A percentile compares a stretch with the other conserved stretches of the same genome.
Conservation (phyloP, 192 early-diverging fungal species). For the Coemansia sp. region DNA sequence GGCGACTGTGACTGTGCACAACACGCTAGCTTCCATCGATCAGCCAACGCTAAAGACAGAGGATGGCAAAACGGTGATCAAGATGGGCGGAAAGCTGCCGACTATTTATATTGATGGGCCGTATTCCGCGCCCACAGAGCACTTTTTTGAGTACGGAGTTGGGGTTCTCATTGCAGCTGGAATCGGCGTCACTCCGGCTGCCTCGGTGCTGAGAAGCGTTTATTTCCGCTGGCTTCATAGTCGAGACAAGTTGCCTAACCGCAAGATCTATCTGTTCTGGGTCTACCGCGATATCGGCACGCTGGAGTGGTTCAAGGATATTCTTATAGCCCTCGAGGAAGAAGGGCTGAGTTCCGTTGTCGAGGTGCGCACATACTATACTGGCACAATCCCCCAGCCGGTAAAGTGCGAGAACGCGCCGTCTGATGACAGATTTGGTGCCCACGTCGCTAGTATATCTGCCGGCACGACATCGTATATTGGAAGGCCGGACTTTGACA, state of each 20-base stretch:
- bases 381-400: conserved; percentile 60
- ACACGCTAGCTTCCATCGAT: background rate
- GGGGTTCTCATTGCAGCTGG: conserved; percentile 76
- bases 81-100: conserved; percentile 49
- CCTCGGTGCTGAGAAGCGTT: conserved; percentile 72
- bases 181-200: conserved; percentile 81
- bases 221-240: conserved; percentile 68
- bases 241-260: conserved; percentile 57
- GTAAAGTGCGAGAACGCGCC: conserved; percentile 47
- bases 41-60: conserved; percentile 6
- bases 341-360: conserved; percentile 65
- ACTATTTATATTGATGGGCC: conserved; percentile 72
- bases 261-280: conserved; percentile 83
- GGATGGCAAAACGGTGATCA: conserved; percentile 13
- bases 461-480: conserved; percentile 69
- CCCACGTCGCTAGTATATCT: conserved; percentile 64
- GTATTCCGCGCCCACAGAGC: conserved; percentile 70
- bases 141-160: conserved; percentile 75
- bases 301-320: conserved; percentile 83
- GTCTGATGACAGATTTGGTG: conserved; percentile 56
- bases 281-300: conserved; percentile 70
- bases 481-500: conserved; percentile 77
- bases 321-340: conserved; percentile 67
- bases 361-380: conserved; percentile 70
- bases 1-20: background rate